Evolutionary conservation across 345 rosid genomes (phyloP).

Genomic region (Hibiscus tridactylites): DNA sequence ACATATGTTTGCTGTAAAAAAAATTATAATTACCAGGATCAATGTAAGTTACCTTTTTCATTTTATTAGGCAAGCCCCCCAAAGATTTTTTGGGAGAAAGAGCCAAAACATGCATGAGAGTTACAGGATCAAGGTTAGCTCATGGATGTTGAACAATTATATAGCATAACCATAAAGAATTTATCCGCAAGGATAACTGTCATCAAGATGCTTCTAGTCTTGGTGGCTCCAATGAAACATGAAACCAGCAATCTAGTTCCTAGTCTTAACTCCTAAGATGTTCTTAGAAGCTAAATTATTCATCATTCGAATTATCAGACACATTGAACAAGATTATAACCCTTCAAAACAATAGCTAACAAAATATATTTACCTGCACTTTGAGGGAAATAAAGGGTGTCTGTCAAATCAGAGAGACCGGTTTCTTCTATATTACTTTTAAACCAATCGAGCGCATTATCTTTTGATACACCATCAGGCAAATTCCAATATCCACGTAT

Average conservation of each 20-base stretch:
- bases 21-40: neutral
- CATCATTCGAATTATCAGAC: neutral
- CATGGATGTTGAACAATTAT: neutral
- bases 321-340: neutral
- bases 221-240: neutral
- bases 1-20: neutral
- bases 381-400: constrained; percentile 64
- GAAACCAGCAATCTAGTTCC: neutral
- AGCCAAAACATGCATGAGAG: neutral
- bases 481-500: constrained; percentile 84
- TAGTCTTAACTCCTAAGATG: neutral
- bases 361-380: constrained; percentile 37
- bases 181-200: constrained; percentile 2
- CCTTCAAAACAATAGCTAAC: neutral
- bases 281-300: neutral
- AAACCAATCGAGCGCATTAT: constrained; percentile 52
- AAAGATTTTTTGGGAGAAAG: neutral
- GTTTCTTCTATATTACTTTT: constrained; percentile 40
- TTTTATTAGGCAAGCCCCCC: neutral
- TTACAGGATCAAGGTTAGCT: neutral
- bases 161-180: neutral
- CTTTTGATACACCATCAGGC: constrained; percentile 41
- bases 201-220: neutral
- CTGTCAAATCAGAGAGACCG: constrained; percentile 56
- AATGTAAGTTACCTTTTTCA: neutral